Conservation (phyloP, 345 rosid genomes). For the Garcia nutans region DNA sequence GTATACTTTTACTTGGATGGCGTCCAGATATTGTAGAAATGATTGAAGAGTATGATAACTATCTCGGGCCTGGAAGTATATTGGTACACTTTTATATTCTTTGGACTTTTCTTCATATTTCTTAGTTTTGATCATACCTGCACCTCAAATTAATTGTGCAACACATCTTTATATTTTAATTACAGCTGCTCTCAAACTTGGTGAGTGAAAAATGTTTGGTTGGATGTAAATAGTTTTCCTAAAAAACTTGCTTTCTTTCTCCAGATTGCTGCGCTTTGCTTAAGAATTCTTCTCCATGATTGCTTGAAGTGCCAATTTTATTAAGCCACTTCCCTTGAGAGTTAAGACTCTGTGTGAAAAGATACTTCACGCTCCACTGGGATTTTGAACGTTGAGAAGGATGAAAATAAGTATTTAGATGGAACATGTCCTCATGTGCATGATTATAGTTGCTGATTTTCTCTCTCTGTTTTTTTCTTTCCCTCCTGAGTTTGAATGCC, state of each 20-base stretch:
- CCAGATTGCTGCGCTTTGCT: neutral
- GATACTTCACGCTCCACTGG: neutral
- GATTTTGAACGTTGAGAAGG: neutral
- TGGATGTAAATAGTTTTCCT: neutral
- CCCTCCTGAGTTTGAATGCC: neutral
- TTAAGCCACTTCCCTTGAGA: neutral
- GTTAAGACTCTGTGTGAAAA: neutral
- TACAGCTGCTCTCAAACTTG: neutral
- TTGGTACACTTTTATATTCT: conserved; percentile 49
- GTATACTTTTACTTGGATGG: conserved; percentile 91
- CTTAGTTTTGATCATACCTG: neutral
- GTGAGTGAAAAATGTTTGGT: neutral
- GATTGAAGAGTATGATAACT: conserved; percentile 90
- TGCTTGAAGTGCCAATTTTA: neutral
- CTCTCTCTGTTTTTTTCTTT: neutral
- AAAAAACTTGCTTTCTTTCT: neutral
- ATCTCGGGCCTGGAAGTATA: conserved; percentile 92
- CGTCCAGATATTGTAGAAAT: conserved; percentile 83
- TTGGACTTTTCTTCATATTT: neutral
- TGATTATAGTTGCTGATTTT: neutral
- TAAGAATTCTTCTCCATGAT: neutral
- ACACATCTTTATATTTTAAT: neutral
- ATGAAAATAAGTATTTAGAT: neutral
- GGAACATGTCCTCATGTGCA: neutral
- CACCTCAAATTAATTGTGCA: neutral